These are phyloP conservation scores for Colletotrichum sp. DNA, from an alignment of 2,329 filamentous ascomycete genomes.

Conservation along the genomic window DNA sequence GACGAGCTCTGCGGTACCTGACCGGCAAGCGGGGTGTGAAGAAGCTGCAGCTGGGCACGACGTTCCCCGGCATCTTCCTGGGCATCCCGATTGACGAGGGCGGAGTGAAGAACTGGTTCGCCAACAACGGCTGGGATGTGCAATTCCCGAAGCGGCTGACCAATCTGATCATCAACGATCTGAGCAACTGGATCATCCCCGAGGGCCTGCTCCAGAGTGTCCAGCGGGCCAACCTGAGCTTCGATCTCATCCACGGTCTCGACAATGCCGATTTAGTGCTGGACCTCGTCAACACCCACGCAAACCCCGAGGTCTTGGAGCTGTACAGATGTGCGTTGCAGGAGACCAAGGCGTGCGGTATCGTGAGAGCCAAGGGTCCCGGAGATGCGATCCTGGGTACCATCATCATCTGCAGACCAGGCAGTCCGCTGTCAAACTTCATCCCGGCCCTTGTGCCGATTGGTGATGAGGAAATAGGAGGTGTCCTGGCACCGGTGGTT, in stretches of 20 bases:
- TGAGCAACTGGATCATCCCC: conserved; percentile 76
- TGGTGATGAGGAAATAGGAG: conserved; percentile 66
- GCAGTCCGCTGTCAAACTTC: conserved; percentile 70
- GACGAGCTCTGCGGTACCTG: conserved; percentile 79
- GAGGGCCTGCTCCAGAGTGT: conserved; percentile 78
- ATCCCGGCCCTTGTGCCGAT: conserved; percentile 71
- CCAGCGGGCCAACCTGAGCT: conserved; percentile 75
- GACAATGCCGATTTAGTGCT: conserved; percentile 78
- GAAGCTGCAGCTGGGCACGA: conserved; percentile 80
- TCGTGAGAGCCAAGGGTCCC: conserved; percentile 79
- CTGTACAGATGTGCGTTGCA: conserved; percentile 79
- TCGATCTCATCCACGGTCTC: conserved; percentile 82
- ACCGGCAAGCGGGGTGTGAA: conserved; percentile 73
- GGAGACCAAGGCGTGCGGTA: conserved; percentile 75
- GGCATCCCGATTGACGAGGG: conserved; percentile 73
- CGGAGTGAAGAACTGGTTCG: conserved; percentile 77
- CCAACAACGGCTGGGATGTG: conserved; percentile 87
- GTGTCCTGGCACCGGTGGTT: conserved; percentile 82
- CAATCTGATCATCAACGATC: conserved; percentile 76
- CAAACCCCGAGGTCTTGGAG: conserved; percentile 78
- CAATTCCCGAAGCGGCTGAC: conserved; percentile 60
- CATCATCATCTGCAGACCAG: conserved; percentile 78
- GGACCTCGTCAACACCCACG: conserved; percentile 74
- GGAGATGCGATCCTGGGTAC: conserved; percentile 76
- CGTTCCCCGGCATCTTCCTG: conserved; percentile 84